Conservation (phyloP, 768 basidiomycete genomes). For the Termitomyces sp. region DNA sequence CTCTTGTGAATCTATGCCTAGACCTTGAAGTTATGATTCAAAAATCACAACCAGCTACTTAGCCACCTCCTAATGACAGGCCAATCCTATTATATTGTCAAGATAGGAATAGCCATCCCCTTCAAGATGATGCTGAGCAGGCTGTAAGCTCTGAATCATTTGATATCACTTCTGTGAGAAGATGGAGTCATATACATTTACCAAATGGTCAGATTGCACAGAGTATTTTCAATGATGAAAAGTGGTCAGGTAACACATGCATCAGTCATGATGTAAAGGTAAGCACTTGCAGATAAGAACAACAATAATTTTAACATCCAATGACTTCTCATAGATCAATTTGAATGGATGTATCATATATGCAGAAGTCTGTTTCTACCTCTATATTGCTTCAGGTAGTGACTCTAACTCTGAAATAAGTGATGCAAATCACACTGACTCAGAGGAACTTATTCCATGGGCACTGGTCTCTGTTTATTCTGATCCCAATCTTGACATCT, state of each 20-base stretch:
- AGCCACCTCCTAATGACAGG: no score
- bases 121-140: background rate
- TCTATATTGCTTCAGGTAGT: background rate
- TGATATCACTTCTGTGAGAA: background rate
- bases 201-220: constrained; percentile 18
- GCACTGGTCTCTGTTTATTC: no score
- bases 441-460: no score
- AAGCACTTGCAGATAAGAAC: background rate
- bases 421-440: no score
- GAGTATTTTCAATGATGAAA: background rate
- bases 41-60: background rate
- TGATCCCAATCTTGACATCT: no score
- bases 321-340: background rate
- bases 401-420: no score
- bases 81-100: background rate
- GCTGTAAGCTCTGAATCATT: background rate
- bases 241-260: background rate
- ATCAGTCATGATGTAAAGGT: background rate
- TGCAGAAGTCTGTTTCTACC: background rate
- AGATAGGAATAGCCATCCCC: background rate
- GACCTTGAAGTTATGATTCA: no score
- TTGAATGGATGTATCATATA: background rate
- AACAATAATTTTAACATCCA: background rate
- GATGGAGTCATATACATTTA: no score
- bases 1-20: no score